Conservation (phyloP, 192 early-diverging fungal genomes). For the Linnemannia elongata region DNA sequence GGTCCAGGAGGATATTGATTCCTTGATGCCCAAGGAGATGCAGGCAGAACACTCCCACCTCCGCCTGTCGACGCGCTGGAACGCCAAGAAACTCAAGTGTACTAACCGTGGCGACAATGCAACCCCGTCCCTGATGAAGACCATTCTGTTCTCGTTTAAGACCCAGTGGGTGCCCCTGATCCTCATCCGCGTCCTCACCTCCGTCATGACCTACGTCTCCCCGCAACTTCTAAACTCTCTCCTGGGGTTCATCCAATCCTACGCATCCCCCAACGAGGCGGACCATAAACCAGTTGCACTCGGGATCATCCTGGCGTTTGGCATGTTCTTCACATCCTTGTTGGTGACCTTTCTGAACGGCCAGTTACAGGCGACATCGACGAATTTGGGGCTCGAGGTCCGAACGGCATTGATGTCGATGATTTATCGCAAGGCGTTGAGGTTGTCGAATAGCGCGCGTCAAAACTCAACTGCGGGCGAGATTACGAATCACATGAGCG, state of each 20-base stretch:
- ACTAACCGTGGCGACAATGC: neutral
- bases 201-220: conserved; percentile 35
- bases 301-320: conserved; percentile 47
- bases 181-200: conserved; percentile 19
- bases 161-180: conserved; percentile 18
- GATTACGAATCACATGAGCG: conserved; percentile 56
- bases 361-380: neutral
- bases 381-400: conserved; percentile 36
- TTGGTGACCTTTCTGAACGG: conserved; percentile 27
- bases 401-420: conserved; percentile 52
- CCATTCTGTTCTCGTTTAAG: conserved; percentile 23
- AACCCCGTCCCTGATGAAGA: conserved; percentile 24
- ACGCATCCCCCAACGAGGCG: neutral
- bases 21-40: conserved; percentile 26
- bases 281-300: conserved; percentile 22
- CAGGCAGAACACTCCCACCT: conserved; percentile 12
- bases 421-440: conserved; percentile 52
- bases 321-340: conserved; percentile 35
- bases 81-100: neutral
- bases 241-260: conserved; percentile 40
- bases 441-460: conserved; percentile 31
- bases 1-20: conserved; percentile 21
- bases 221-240: conserved; percentile 42
- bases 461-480: conserved; percentile 49
- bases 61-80: conserved; percentile 13